phyloP scores from a whole-genome alignment of 495 filamentous ascomycete genomes.

The Aspergillus nanangensis region DNA sequence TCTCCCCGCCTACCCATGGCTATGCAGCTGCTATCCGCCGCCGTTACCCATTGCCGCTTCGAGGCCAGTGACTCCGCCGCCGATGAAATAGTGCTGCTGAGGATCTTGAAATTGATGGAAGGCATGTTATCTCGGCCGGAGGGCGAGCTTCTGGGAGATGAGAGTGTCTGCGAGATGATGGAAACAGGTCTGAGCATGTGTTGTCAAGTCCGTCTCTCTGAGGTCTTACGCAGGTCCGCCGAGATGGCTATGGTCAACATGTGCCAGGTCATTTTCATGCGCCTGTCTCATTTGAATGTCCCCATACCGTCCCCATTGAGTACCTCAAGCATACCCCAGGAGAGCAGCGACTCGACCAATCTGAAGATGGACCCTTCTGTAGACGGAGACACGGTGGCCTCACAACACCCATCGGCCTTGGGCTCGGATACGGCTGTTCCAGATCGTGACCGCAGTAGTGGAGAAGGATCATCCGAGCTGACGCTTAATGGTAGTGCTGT shows the following conservation, averaged over 20 bases:
- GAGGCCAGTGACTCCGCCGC: constrained; percentile 92
- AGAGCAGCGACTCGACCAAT: constrained; percentile 42
- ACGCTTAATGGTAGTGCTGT: constrained; percentile 40
- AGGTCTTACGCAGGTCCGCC: constrained; percentile 83
- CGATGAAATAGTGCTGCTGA: constrained; percentile 88
- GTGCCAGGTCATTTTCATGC: constrained; percentile 95
- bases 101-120: constrained; percentile 97
- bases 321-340: constrained; percentile 51
- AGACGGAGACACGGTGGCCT: constrained; percentile 61
- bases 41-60: constrained; percentile 96
- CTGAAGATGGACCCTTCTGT: constrained; percentile 87
- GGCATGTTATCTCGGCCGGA: constrained; percentile 91
- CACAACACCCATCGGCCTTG: constrained; percentile 41
- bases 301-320: constrained; percentile 57
- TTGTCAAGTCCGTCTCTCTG: constrained; percentile 86
- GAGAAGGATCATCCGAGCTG: constrained; percentile 31
- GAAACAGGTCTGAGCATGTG: constrained; percentile 97
- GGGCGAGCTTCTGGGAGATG: constrained; percentile 86
- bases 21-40: constrained; percentile 92
- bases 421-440: constrained; percentile 35
- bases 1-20: constrained; percentile 83
- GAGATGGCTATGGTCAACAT: constrained; percentile 98
- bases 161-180: constrained; percentile 99
- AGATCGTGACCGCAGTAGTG: constrained; percentile 31
- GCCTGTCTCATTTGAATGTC: constrained; percentile 79